Conservation (phyloP, 2,329 filamentous ascomycete species). For the Hymenoscyphus linearis region DNA sequence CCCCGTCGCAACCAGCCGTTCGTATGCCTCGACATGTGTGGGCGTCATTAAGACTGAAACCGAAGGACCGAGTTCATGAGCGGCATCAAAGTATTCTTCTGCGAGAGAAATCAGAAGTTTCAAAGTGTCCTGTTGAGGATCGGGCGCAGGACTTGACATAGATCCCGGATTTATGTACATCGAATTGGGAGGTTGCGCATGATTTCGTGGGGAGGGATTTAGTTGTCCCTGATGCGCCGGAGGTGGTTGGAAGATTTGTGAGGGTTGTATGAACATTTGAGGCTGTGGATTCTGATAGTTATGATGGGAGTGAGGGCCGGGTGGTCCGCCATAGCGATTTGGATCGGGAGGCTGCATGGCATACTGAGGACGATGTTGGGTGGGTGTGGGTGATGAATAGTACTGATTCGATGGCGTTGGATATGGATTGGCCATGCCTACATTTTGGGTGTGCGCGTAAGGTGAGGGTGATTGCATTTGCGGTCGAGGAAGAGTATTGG, state of each 20-base stretch:
- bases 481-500: conserved; percentile 15
- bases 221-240: conserved; percentile 12
- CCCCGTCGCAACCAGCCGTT: conserved; percentile 66
- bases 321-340: conserved; percentile 8
- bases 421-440: background rate
- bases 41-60: conserved; percentile 47
- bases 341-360: background rate
- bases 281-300: conserved; percentile 17
- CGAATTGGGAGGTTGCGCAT: background rate
- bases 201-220: conserved; percentile 3
- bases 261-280: conserved; percentile 23
- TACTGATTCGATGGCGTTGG: conserved; percentile 7
- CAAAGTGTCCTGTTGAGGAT: conserved; percentile 18
- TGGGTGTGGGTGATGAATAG: background rate
- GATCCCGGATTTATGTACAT: background rate
- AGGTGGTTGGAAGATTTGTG: conserved; percentile 31
- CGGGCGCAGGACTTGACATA: background rate
- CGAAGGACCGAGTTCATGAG: conserved; percentile 48
- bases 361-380: conserved; percentile 16
- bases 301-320: conserved; percentile 7
- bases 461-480: conserved; percentile 16
- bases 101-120: conserved; percentile 61
- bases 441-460: conserved; percentile 7
- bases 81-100: conserved; percentile 69
- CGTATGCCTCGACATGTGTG: conserved; percentile 56